Evolutionary conservation across 768 basidiomycete genomes (phyloP), one percentile per base, ranked within the genome.

Genomic region (Termitomyces sp.): DNA sequence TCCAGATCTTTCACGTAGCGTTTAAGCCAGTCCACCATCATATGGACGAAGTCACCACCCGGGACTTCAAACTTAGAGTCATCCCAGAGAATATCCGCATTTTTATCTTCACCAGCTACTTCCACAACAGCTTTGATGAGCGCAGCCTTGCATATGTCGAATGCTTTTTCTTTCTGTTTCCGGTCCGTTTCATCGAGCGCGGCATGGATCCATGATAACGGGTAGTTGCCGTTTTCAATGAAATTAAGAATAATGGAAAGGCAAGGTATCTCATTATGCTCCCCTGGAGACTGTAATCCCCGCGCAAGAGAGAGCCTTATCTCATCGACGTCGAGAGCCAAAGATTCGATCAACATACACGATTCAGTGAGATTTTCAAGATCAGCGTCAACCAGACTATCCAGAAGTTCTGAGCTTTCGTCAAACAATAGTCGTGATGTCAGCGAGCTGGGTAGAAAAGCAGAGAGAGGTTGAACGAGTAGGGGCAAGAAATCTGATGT

Each of bases 41-140:
- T 81, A 57, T 72, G 77, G 23, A 95, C 81, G 61, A 94, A 83
- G 66, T 74, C 75, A 7, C 89, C 89, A n/a, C 87, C 86, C 5
- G 86, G 84, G 39, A 75, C 67, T 16, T 68, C 72, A 29, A 73
- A 68, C 46, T 83, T 80, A 18, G 76, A 79, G 41, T 82, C 79
- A 59, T 87, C 84, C 85, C 89, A 92, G n/a, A 93, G 72, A 7
- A 86, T 80, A 47, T 91, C 85, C 57, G 80, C 81, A 59, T 90
- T 92, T 59, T 79, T 82, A 58, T 89, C 88, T 65, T 92, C 89
- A 36, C 91, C 91, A 9, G 90, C 83, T 38, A 89, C 83, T 63
- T 93, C 92, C 27, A 95, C 91, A 15, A 94, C 81, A 3, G 88
- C 82, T 62, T 93, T 92, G 68, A 94, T 86, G 9, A 94, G 74